A percentile compares a stretch with the other conserved stretches of the same genome.
phyloP scores from a whole-genome alignment of 2,329 filamentous ascomycete genomes.

The Drechslerella stenobrocha region DNA sequence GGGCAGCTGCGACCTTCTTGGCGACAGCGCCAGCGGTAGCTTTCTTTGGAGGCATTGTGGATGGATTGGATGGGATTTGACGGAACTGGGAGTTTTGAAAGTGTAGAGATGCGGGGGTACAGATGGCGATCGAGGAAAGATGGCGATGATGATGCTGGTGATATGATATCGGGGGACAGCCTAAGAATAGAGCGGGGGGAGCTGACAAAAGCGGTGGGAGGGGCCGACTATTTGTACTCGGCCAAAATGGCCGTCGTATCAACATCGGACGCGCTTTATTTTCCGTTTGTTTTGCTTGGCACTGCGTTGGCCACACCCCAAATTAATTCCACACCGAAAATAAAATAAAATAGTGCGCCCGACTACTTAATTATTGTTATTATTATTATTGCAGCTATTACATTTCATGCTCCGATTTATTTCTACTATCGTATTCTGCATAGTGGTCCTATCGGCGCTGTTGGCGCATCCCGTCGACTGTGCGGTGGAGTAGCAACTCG shows the following conservation, averaged over 20 bases:
- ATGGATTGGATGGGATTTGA: conserved; percentile 2
- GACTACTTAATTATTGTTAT: too few species aligned
- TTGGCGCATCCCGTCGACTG: too few species aligned
- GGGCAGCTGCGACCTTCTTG: conserved; percentile 33
- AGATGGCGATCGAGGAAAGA: background rate
- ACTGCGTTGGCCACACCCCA: background rate
- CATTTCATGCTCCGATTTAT: too few species aligned
- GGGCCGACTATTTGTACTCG: conserved; percentile 48
- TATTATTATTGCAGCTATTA: too few species aligned
- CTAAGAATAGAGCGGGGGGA: conserved; percentile 26
- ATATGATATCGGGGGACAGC: background rate
- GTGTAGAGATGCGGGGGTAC: background rate
- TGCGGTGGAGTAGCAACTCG: too few species aligned
- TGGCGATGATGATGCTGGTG: background rate
- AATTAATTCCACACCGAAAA: too few species aligned
- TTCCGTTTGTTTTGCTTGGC: conserved; percentile 2
- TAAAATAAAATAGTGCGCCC: too few species aligned
- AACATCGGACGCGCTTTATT: conserved; percentile 16
- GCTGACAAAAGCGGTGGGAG: conserved; percentile 27
- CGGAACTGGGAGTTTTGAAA: background rate
- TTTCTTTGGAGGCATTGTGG: conserved; percentile 48
- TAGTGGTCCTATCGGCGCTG: too few species aligned
- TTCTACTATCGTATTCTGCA: too few species aligned
- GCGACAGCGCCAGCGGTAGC: conserved; percentile 16
- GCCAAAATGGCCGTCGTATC: conserved; percentile 28